phyloP scores from a whole-genome alignment of 2,329 filamentous ascomycete species.

The Fusarium sp. region DNA sequence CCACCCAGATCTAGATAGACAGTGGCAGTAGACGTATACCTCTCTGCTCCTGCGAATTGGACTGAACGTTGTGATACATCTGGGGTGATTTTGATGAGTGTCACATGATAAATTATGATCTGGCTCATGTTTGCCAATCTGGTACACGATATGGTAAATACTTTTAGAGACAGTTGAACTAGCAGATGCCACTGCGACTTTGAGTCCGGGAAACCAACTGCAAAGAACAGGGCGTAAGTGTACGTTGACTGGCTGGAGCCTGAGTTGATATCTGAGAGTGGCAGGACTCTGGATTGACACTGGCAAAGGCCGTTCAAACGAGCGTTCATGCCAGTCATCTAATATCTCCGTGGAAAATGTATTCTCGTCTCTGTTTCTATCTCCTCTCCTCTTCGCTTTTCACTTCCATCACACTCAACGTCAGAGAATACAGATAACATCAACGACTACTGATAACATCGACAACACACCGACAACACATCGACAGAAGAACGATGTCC shows the following conservation, averaged over 20 bases:
- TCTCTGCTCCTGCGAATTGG: neutral
- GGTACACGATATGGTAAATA: neutral
- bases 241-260: neutral
- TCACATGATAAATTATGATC: neutral
- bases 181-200: neutral
- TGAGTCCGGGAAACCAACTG: neutral
- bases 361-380: neutral
- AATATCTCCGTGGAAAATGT: neutral
- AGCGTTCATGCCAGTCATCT: too few species aligned
- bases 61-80: neutral
- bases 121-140: neutral
- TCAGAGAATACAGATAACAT: neutral
- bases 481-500: neutral
- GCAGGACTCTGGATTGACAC: neutral
- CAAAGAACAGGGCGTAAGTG: neutral
- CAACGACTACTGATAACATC: neutral
- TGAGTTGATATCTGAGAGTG: neutral
- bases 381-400: neutral
- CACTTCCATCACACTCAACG: neutral
- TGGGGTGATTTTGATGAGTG: neutral
- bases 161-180: neutral
- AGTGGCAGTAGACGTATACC: rapidly evolving
- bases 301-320: neutral
- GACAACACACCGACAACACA: too few species aligned
- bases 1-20: too few species aligned